Evolutionary conservation across 352 stramenopile genomes (phyloP).

Genomic region (Hyaloperonospora brassicae): DNA sequence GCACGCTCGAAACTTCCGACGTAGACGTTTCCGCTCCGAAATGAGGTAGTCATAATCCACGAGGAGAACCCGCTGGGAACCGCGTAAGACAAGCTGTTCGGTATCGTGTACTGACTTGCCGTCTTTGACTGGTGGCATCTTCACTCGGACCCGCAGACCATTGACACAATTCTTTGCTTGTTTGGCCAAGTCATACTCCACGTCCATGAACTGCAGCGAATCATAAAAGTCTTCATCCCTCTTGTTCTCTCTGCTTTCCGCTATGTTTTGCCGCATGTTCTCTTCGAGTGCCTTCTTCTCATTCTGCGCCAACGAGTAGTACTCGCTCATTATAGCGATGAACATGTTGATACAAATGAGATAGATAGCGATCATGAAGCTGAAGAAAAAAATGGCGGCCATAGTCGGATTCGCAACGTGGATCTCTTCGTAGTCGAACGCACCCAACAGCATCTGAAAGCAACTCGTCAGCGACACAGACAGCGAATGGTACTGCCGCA

Average conservation of each 20-base stretch:
- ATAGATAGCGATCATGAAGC: slow-evolving; percentile 75
- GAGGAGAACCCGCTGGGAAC: slow-evolving; percentile 60
- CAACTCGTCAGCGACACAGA: slow-evolving; percentile 63
- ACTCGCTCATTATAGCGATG: slow-evolving; percentile 80
- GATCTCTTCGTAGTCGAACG: slow-evolving; percentile 72
- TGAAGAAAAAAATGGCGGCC: slow-evolving; percentile 77
- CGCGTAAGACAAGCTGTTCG: slow-evolving; percentile 45
- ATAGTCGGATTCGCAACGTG: slow-evolving; percentile 60
- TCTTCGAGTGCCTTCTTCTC: slow-evolving; percentile 61
- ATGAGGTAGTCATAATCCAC: slow-evolving; percentile 70
- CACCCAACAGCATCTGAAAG: slow-evolving; percentile 77
- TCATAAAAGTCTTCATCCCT: slow-evolving; percentile 39
- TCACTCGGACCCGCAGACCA: slow-evolving; percentile 48
- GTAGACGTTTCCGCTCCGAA: slow-evolving; percentile 54
- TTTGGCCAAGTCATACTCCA: slow-evolving; percentile 74
- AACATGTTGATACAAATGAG: slow-evolving; percentile 83
- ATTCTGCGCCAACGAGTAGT: slow-evolving; percentile 63
- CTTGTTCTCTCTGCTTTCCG: slow-evolving; percentile 14
- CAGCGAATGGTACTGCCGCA: slow-evolving; percentile 65
- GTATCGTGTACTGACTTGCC: slow-evolving; percentile 29
- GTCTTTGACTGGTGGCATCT: slow-evolving; percentile 40
- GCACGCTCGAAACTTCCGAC: slow-evolving; percentile 47
- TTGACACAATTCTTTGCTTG: slow-evolving; percentile 56
- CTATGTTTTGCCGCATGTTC: slow-evolving; percentile 26
- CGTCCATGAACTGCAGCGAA: slow-evolving; percentile 50